Evolutionary conservation across 257 asterid species (phyloP), one percentile per base, ranked within the genome.

Genomic region (Prunella vulgaris): DNA sequence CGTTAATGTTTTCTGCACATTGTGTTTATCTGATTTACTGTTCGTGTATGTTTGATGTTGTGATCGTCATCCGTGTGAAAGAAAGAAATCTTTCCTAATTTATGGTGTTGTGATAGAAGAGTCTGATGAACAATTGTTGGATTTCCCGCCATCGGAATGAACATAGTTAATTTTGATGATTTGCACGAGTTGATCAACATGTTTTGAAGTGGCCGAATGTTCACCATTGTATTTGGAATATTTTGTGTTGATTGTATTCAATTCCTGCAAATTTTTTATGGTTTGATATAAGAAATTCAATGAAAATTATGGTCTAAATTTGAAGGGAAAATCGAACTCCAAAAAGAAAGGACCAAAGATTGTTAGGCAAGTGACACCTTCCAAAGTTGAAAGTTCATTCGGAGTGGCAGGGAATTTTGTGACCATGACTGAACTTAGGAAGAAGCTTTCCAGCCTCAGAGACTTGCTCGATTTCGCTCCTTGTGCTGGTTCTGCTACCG

Each of bases 391-490:
- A 18, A 87, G 82, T 42, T 69, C 89, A 5, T 44, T 70, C 21
- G 81, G 77, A 40, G 88, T 69, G 54, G 89, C 88, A 10, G 80
- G 81, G 38, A 84, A 81, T 69, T 83, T 83, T 66, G 77, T 69
- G 9, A 75, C 74, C 70, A 83, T 78, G 88, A 78, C 77, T 3
- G 92, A 83, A 63, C 80, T 90, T 49, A 76, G 78, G 78, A 87
- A 75, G 84, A 85, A 93, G 78, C 75, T 89, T 66, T 77, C 88
- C 4, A 80, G 80, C 79, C 83, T 93, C 48, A 79, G 99, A 61
- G 96, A 90, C 87, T 81, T 88, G 74, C 87, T 93, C 2, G 99
- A 93, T 76, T 75, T 93, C 58, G 72, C 90, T 72, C 99, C 99
- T 33, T 88, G 94, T 15, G 56, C 30, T 15, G 87, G 84, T 59